These are phyloP conservation scores for Quercus parvula DNA, from an alignment of 306 rosid genomes.

Conservation along the genomic window DNA sequence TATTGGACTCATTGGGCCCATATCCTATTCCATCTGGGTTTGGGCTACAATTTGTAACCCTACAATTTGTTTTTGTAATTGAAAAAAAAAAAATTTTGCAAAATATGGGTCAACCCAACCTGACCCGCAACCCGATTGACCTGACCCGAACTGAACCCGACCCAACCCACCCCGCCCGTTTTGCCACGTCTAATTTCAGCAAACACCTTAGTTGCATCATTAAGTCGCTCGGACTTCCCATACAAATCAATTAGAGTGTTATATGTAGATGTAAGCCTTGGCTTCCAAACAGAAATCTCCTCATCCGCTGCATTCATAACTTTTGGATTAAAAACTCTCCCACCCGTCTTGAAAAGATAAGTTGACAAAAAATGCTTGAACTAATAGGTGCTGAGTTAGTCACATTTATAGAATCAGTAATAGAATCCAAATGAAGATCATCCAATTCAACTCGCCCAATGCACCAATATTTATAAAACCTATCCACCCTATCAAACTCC, in stretches of 20 bases:
- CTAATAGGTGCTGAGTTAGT: constrained; percentile 44
- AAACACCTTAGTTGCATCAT: constrained; percentile 78
- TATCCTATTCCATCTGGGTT: too few species aligned
- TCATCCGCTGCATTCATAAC: not conserved
- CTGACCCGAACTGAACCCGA: too few species aligned
- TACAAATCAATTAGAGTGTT: constrained; percentile 82
- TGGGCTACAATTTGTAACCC: too few species aligned
- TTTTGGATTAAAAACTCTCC: constrained; percentile 40
- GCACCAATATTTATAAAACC: constrained; percentile 77
- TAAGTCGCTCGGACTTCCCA: constrained; percentile 79
- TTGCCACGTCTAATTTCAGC: too few species aligned
- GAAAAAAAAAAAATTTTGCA: too few species aligned
- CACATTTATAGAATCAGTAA: constrained; percentile 25
- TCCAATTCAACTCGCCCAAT: constrained; percentile 61
- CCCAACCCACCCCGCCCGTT: too few species aligned
- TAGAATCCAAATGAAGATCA: constrained; percentile 62
- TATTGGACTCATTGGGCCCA: too few species aligned
- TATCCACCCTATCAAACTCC: constrained; percentile 68
- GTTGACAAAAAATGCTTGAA: constrained; percentile 81
- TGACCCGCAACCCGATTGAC: too few species aligned
- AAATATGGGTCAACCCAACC: too few species aligned
- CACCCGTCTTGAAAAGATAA: constrained; percentile 83
- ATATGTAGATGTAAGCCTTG: constrained; percentile 62
- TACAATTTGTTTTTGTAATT: too few species aligned
- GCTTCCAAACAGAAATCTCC: constrained; percentile 38